phyloP scores from a whole-genome alignment of 129 eudicot genomes.

The Tagetes patula region DNA sequence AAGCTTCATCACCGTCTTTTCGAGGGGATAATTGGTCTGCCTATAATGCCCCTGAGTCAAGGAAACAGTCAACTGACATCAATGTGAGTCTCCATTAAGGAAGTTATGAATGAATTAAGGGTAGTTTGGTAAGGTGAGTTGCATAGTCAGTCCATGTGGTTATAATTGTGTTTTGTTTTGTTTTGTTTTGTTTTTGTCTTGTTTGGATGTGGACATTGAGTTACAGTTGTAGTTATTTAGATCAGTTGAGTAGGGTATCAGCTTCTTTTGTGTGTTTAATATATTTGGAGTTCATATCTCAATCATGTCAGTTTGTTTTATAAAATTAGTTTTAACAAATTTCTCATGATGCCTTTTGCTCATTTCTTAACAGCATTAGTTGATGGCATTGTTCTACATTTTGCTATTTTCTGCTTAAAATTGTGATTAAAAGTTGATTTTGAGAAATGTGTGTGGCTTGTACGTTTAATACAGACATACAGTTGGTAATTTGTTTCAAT shows the following conservation, averaged over 20 bases:
- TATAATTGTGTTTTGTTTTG: conserved; percentile 3
- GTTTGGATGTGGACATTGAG: conserved; percentile 15
- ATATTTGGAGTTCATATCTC: conserved; percentile 15
- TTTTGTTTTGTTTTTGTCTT: conserved; percentile 5
- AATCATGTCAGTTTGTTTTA: background rate
- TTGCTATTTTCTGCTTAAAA: no score
- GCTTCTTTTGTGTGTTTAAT: conserved; percentile 5
- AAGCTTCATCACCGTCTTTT: conserved; percentile 41
- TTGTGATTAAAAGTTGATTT: no score
- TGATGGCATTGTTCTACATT: no score
- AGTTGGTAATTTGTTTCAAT: no score
- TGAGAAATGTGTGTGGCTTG: no score
- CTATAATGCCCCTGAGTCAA: conserved; percentile 40
- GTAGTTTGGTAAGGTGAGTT: conserved; percentile 21
- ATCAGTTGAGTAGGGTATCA: conserved; percentile 22
- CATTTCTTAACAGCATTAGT: background rate
- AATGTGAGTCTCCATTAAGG: conserved; percentile 43
- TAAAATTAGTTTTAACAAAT: background rate
- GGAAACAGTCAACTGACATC: conserved; percentile 61
- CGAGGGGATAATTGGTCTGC: conserved; percentile 65
- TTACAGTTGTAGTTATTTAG: conserved; percentile 12
- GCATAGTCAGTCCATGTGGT: conserved; percentile 12
- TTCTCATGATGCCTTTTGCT: background rate
- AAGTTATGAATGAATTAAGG: background rate
- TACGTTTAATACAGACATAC: no score